Evolutionary conservation across 2,329 filamentous ascomycete genomes (phyloP).

Genomic region (Fusarium nygamai): DNA sequence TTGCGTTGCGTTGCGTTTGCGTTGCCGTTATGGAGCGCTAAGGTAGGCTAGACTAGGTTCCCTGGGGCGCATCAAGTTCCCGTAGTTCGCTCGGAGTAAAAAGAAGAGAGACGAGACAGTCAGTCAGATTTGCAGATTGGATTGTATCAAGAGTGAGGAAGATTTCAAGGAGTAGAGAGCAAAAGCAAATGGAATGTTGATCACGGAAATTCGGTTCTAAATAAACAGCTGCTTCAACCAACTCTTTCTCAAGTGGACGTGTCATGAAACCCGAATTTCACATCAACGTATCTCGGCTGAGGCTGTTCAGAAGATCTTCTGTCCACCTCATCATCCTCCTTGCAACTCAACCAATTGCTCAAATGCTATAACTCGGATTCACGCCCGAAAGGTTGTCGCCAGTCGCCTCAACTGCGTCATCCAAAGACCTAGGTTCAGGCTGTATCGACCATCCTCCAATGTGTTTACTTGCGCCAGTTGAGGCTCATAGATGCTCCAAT

Average conservation of each 20-base stretch:
- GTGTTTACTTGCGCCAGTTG: conserved; percentile 23
- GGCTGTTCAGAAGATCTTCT: background rate
- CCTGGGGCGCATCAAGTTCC: conserved; percentile 30
- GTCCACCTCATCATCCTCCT: conserved; percentile 8
- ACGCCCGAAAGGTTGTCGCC: conserved; percentile 11
- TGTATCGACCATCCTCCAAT: background rate
- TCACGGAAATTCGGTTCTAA: background rate
- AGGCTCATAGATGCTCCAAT: conserved; percentile 30
- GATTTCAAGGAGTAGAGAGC: background rate
- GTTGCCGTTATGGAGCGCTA: conserved; percentile 3
- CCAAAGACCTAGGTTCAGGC: background rate
- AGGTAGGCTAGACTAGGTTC: conserved; percentile 8
- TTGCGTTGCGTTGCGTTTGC: conserved; percentile 12
- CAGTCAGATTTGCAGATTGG: background rate
- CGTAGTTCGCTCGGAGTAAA: conserved; percentile 27
- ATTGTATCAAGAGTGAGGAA: background rate
- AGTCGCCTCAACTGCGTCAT: conserved; percentile 30
- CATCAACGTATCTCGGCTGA: background rate
- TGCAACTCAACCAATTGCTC: conserved; percentile 11
- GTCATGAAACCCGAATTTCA: background rate
- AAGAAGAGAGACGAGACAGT: background rate
- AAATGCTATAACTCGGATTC: background rate
- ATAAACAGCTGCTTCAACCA: background rate
- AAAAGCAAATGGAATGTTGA: background rate
- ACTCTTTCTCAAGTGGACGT: background rate